phyloP scores from a whole-genome alignment of 805 yeast species.

The Spathaspora boniae region DNA sequence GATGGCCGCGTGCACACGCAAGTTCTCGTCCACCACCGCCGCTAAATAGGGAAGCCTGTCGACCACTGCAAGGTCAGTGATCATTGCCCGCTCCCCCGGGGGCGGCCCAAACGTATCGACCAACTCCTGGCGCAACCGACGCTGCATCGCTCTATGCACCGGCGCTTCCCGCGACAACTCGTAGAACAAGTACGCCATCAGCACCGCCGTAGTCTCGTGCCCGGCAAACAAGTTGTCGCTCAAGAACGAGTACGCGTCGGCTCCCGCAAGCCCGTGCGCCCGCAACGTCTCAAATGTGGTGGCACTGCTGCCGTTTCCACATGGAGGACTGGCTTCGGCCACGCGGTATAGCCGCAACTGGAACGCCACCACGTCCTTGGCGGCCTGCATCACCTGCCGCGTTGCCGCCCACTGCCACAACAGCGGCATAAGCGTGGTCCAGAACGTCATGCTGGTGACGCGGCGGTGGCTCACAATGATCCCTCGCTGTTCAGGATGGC shows the following conservation, averaged over 20 bases:
- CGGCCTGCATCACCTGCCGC: slow-evolving; percentile 32
- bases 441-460: slow-evolving; percentile 60
- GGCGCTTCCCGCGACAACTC: slow-evolving; percentile 59
- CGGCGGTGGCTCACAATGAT: slow-evolving; percentile 42
- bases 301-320: slow-evolving; percentile 15
- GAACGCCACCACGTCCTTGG: slow-evolving; percentile 45
- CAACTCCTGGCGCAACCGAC: slow-evolving; percentile 46
- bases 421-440: slow-evolving; percentile 58
- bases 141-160: slow-evolving; percentile 43
- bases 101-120: slow-evolving; percentile 29
- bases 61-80: slow-evolving; percentile 35
- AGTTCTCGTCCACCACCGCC: slow-evolving; percentile 60
- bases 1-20: slow-evolving; percentile 63
- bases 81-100: slow-evolving; percentile 15
- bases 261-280: slow-evolving; percentile 27
- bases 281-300: slow-evolving; percentile 35
- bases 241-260: slow-evolving; percentile 36
- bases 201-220: slow-evolving; percentile 69
- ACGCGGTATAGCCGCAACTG: slow-evolving; percentile 29
- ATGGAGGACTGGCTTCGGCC: slow-evolving; percentile 31
- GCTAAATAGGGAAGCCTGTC: slow-evolving; percentile 56
- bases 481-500: slow-evolving; percentile 35
- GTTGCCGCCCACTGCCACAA: slow-evolving; percentile 51
- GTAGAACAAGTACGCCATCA: slow-evolving; percentile 57
- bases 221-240: slow-evolving; percentile 74